phyloP scores from a whole-genome alignment of 345 rosid species.

The Boechera retrofracta region DNA sequence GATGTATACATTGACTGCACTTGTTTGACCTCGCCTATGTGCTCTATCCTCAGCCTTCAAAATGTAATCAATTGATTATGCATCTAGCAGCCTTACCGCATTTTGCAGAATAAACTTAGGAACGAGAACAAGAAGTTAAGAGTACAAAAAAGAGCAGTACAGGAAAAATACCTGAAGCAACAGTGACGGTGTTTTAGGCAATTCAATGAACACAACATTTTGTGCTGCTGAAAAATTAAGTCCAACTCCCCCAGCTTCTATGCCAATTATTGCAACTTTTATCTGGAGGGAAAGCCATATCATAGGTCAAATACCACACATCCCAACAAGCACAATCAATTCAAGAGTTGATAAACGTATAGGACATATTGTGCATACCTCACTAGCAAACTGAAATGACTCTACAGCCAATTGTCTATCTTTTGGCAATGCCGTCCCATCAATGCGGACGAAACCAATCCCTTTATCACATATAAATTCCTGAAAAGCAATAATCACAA shows the following conservation, averaged over 20 bases:
- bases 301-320: slow-evolving; percentile 31
- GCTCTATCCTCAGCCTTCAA: slow-evolving; percentile 97
- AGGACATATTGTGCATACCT: slow-evolving; percentile 52
- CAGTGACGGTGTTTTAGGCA: slow-evolving; percentile 84
- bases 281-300: slow-evolving; percentile 53
- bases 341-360: slow-evolving; percentile 11
- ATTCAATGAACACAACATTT: slow-evolving; percentile 88
- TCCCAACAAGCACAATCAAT: slow-evolving; percentile 23
- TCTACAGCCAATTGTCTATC: slow-evolving; percentile 89
- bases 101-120: not conserved
- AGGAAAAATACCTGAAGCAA: slow-evolving; percentile 80
- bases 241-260: slow-evolving; percentile 96
- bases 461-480: slow-evolving; percentile 86
- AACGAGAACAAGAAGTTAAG: slow-evolving; percentile 17
- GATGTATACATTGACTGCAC: slow-evolving; percentile 86
- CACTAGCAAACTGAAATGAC: slow-evolving; percentile 68
- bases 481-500: slow-evolving; percentile 49
- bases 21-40: slow-evolving; percentile 88
- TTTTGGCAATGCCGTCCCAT: slow-evolving; percentile 86
- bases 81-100: slow-evolving; percentile 13
- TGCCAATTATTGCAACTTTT: slow-evolving; percentile 85
- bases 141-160: slow-evolving; percentile 5
- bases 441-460: slow-evolving; percentile 85
- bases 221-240: slow-evolving; percentile 91
- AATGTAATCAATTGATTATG: slow-evolving; percentile 38